Conservation (phyloP, 441 rosid species). For the Omphalea diandra region DNA sequence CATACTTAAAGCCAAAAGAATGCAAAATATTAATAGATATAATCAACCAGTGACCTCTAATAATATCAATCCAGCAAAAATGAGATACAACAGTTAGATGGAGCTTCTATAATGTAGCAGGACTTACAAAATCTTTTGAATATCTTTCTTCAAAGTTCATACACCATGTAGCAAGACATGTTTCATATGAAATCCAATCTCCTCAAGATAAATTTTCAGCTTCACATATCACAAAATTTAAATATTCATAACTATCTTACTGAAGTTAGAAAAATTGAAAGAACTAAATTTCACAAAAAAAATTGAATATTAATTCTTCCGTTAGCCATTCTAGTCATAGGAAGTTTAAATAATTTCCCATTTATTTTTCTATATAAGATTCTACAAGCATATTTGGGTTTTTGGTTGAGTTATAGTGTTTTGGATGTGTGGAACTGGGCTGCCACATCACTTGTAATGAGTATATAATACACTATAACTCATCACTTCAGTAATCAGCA, state of each 20-base stretch:
- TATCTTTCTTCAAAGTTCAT: background rate
- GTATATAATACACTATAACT: constrained; percentile 1
- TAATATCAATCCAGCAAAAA: background rate
- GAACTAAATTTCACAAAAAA: background rate
- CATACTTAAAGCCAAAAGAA: background rate
- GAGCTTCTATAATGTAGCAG: background rate
- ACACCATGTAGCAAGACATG: background rate
- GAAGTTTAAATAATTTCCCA: background rate
- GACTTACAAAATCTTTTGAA: background rate
- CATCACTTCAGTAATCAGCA: no score
- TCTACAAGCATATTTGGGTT: background rate
- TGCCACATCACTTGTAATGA: background rate
- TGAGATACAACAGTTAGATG: background rate
- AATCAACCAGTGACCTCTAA: background rate
- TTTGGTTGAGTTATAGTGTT: background rate
- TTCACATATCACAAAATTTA: background rate
- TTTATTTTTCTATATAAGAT: background rate
- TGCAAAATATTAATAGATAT: background rate
- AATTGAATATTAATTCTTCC: background rate
- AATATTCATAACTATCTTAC: background rate
- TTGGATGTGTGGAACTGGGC: background rate
- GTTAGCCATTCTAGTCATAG: background rate
- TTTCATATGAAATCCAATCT: constrained; percentile 5
- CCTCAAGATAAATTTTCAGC: constrained; percentile 11
- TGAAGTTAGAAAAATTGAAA: background rate